Evolutionary conservation across 2,329 filamentous ascomycete species (phyloP).

Genomic region (Fusarium sp.): DNA sequence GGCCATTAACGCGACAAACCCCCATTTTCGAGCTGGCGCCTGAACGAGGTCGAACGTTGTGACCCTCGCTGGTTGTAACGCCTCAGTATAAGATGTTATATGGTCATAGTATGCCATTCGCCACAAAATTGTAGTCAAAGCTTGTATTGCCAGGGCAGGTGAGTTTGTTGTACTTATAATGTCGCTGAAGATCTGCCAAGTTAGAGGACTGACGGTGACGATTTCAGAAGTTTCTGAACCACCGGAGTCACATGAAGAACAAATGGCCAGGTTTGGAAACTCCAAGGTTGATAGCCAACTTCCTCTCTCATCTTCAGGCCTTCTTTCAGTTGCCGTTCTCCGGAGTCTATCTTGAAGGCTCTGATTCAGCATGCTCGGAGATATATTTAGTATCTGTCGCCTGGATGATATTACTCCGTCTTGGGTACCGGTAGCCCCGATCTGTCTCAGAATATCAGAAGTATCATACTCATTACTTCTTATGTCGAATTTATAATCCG

Average conservation of each 20-base stretch:
- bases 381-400: neutral
- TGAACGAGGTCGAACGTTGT: neutral
- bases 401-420: neutral
- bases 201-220: neutral
- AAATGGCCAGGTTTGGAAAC: neutral
- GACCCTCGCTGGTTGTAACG: fast-evolving
- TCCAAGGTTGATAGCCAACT: neutral
- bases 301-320: neutral
- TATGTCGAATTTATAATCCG: neutral
- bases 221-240: neutral
- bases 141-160: neutral
- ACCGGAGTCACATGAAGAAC: neutral
- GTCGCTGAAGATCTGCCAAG: neutral
- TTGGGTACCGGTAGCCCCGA: fast-evolving
- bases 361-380: neutral
- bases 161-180: neutral
- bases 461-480: neutral
- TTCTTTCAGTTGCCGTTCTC: neutral
- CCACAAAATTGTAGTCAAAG: neutral
- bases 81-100: neutral
- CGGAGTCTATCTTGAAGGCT: neutral
- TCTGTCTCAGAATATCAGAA: neutral
- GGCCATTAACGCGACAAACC: neutral
- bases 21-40: neutral
- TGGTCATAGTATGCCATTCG: neutral